Base-by-base conservation (phyloP, 345 rosid genomes). In the Durio zibethinus region DNA sequence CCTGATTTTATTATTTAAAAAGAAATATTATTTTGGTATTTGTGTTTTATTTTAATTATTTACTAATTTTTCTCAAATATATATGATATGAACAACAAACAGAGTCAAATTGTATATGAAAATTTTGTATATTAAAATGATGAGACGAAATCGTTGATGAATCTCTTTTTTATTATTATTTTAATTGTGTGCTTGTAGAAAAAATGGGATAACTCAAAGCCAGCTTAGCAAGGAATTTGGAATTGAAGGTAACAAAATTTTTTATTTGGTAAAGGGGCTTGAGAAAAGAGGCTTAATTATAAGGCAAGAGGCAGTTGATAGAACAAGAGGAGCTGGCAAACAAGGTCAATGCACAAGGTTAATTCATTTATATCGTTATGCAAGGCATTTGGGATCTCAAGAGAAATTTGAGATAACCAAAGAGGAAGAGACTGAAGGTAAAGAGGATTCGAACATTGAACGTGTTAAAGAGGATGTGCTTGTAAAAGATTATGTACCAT, bases 141-240 rank as follows among this genome's bases (percentile, higher is more conserved):
- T 62, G 43, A 16, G 40, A 62, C 18, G 68, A 8, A 35, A 10
- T 38, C n/a, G 43, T 18, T 62, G 23, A 31, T 7, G 38, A 61
- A n/a, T n/a, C n/a, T n/a, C n/a, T n/a, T n/a, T n/a, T n/a, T 36
- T 36, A 36, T 36, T 36, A 1, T n/a, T 65, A 10, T 20, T 65
- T 42, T 42, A 42, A 16, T 25, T 71, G 45, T 35, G 9, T 64
- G 33, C 20, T 76, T 83, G 78, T 78, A 94, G 98, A 83, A 75
- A 81, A n/a, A 84, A 86, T 76, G 97, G 98, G 43, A 84, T 91
- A 72, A 86, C 93, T 0, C 98, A 94, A 77, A 87, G 80, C 78
- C 88, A 88, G 68, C 84, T 94, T 70, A 87, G 86, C 35, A 92
- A 92, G 89, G 97, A 92, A 75, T 85, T 92, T 42, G 85, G 87